Base-by-base conservation (phyloP, 805 yeast genomes). In the Starmerella scarabaei region DNA sequence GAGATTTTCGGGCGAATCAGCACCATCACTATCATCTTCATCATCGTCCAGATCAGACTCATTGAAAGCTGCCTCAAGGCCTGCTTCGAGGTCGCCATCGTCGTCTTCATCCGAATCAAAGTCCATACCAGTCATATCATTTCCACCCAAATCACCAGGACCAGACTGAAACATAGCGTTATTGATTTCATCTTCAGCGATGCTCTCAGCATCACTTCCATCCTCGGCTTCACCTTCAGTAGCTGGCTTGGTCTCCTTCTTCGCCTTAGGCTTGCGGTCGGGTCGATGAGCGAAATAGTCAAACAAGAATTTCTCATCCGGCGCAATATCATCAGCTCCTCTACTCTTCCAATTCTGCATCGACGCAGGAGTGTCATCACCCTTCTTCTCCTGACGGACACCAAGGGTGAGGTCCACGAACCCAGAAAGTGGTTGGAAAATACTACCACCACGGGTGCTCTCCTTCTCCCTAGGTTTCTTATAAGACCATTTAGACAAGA, bases 361-460 rank as follows among this genome's bases (percentile, higher is more conserved):
- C 55, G 86, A 85, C 3, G 73, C 93, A 2, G 97, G 94, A 12
- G 70, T 56, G n/a, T 67, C 71, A 3, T 59, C 58, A 17, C 41
- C 50, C 12, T 82, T 71, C 1, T 48, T 56, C 36, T 56, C 55
- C 8, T 56, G 53, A 8, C 55, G 46, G 12, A 60, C 47, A 12
- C 61, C 51, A 8, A 59, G 42, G 11, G 49, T 50, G 16, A 54
- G 49, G 38, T 55, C 60, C 2, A 53, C 51, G 24, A 41, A 56
- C 47, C 95, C 96, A 33, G 93, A 85, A 49, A 91, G 67, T 37
- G 98, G 97, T 67, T 91, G 98, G 97, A 91, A 91, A 57, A 91
- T 86, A 33, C 96, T 84, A 3, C 80, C 67, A 54, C 97, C 97
- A 57, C 80, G 77, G n/a, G 77, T 64, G 26, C 66, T 59, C 16